Conservation (phyloP, 176 grass and related monocot genomes). For the Paspalum vaginatum region DNA sequence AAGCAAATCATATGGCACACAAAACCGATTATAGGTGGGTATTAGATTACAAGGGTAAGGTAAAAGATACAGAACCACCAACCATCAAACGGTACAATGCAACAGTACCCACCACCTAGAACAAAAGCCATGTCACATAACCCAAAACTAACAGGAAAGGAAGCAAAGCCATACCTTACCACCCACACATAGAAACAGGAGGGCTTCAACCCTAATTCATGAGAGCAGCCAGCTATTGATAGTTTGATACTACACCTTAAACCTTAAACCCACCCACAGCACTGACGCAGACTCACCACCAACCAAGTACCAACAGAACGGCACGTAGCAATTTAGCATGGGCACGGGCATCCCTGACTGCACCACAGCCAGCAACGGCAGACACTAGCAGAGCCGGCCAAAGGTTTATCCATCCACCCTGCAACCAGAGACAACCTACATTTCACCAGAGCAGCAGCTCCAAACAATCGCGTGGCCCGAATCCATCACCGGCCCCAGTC, state of each 20-base stretch:
- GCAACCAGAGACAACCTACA: background rate
- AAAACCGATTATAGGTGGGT: background rate
- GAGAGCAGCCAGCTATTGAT: background rate
- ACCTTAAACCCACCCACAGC: background rate
- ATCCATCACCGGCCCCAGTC: background rate
- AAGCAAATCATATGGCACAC: background rate
- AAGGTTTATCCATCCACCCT: background rate
- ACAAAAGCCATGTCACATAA: background rate
- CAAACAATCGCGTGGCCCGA: background rate
- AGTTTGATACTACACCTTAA: background rate
- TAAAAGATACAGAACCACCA: background rate
- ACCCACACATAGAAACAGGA: background rate
- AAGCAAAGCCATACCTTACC: background rate
- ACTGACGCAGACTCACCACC: background rate
- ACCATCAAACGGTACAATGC: background rate
- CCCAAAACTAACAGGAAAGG: background rate
- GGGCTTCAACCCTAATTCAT: background rate
- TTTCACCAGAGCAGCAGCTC: background rate
- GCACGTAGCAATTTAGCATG: background rate
- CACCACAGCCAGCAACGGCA: background rate
- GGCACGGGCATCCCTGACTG: background rate
- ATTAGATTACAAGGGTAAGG: background rate
- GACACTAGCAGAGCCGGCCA: background rate
- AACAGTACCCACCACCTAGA: background rate
- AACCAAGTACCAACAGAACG: background rate